Evolutionary conservation across 805 yeast species (phyloP), one percentile per base, ranked within the genome.

Genomic region (Starmerella bombi): DNA sequence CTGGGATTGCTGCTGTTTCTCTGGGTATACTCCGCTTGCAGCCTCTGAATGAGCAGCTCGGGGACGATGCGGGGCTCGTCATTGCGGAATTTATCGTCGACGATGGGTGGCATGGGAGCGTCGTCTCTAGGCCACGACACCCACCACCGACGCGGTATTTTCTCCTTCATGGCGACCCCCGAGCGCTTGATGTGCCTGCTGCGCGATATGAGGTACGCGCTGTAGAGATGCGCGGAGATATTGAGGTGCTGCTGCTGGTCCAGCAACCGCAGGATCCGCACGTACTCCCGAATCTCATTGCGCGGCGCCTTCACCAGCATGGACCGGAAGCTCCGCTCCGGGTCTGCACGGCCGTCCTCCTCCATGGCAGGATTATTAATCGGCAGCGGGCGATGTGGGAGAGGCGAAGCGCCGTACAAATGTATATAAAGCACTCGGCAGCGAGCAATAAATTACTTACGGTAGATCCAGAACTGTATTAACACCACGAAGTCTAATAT

Each of bases 401-500:
- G n/a, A n/a, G n/a, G n/a, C n/a, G n/a, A n/a, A n/a, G n/a, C n/a
- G n/a, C n/a, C n/a, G n/a, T n/a, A n/a, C n/a, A n/a, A n/a, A n/a
- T n/a, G n/a, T n/a, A n/a, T n/a, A n/a, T n/a, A n/a, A n/a, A n/a
- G n/a, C n/a, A n/a, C n/a, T n/a, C n/a, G n/a, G n/a, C n/a, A n/a
- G n/a, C n/a, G n/a, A n/a, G n/a, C n/a, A 8, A 23, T 12, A 23
- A 23, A 23, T 28, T 32, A 38, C 28, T 37, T 20, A 15, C 51
- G 44, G 61, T 86, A 88, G 23, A 76, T 51, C 69, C 84, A 85
- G 61, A 86, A 86, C 62, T 86, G 97, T 31, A 73, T 58, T 52
- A 88, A 85, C 18, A 86, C 88, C 32, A 80, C 68, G 48, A 83
- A 77, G 60, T 88, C 98, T 62, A 86, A 68, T 3, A 70, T 63